Conservation (phyloP, 2,329 filamentous ascomycete species). For the Claviceps paspali region DNA sequence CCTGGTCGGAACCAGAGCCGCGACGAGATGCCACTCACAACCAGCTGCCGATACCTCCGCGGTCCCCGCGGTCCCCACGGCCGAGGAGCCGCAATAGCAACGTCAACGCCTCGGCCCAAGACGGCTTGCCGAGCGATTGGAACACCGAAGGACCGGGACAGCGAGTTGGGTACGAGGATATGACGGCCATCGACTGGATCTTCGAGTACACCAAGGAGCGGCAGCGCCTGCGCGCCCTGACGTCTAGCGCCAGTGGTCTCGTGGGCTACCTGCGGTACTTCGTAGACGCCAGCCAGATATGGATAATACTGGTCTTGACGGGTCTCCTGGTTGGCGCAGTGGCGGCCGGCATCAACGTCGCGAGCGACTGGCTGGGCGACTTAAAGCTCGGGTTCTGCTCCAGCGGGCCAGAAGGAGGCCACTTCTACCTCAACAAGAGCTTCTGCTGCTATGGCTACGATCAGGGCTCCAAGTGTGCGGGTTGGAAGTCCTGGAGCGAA, state of each 20-base stretch:
- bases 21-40: neutral
- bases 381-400: conserved; percentile 82
- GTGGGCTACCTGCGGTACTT: conserved; percentile 58
- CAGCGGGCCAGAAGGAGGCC: conserved; percentile 57
- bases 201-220: conserved; percentile 97
- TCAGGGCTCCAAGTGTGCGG: conserved; percentile 62
- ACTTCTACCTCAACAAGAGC: conserved; percentile 77
- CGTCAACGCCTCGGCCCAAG: conserved; percentile 15
- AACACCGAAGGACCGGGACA: conserved; percentile 77
- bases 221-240: conserved; percentile 66
- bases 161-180: conserved; percentile 85
- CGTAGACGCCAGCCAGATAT: conserved; percentile 77
- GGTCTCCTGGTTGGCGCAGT: conserved; percentile 72
- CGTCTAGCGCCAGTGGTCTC: conserved; percentile 52
- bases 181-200: conserved; percentile 98
- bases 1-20: conserved; percentile 22
- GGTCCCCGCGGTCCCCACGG: no score
- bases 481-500: conserved; percentile 76
- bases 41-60: no score
- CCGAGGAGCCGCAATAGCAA: conserved; percentile 3
- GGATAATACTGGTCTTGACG: conserved; percentile 75
- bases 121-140: conserved; percentile 54
- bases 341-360: conserved; percentile 79
- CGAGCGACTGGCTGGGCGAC: conserved; percentile 85
- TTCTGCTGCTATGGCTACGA: conserved; percentile 94